Percentiles rank a stretch among this genome's conserved stretches.
Conservation (phyloP, 345 rosid genomes). For the Alliaria petiolata region DNA sequence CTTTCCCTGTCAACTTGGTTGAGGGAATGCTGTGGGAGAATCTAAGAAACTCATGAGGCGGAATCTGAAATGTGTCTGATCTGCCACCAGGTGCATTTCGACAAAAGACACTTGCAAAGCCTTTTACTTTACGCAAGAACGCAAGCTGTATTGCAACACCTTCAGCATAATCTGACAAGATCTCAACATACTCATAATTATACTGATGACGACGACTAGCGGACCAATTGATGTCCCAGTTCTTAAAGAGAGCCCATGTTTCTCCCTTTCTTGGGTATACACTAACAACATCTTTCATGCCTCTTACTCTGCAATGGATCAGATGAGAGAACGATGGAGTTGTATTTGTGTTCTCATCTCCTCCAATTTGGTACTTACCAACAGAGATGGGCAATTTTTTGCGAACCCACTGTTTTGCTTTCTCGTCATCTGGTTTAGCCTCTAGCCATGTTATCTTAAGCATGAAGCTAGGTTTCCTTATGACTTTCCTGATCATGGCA, state of each 20-base stretch:
- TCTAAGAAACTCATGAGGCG: slow-evolving; percentile 51
- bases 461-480: slow-evolving; percentile 41
- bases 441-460: slow-evolving; percentile 70
- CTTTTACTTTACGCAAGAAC: slow-evolving; percentile 59
- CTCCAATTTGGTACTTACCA: slow-evolving; percentile 59
- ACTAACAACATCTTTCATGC: slow-evolving; percentile 18
- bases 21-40: slow-evolving; percentile 85
- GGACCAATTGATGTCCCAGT: slow-evolving; percentile 68
- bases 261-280: slow-evolving; percentile 69
- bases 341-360: slow-evolving; percentile 26
- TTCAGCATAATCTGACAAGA: slow-evolving; percentile 50
- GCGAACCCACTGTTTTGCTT: slow-evolving; percentile 46
- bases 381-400: slow-evolving; percentile 57
- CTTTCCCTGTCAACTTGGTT: slow-evolving; percentile 51
- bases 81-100: slow-evolving; percentile 28
- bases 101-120: slow-evolving; percentile 64
- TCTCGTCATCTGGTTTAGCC: slow-evolving; percentile 51
- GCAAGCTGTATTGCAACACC: slow-evolving; percentile 44
- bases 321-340: slow-evolving; percentile 65
- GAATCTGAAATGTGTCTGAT: slow-evolving; percentile 32
- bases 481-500: slow-evolving; percentile 59
- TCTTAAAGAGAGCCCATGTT: slow-evolving; percentile 80
- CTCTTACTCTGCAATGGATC: slow-evolving; percentile 37
- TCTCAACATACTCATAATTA: slow-evolving; percentile 67
- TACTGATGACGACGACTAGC: slow-evolving; percentile 25